A percentile compares a stretch with the other conserved stretches of the same genome.
Conservation (phyloP, 2,329 filamentous ascomycete genomes). For the Passalora sequoiae region DNA sequence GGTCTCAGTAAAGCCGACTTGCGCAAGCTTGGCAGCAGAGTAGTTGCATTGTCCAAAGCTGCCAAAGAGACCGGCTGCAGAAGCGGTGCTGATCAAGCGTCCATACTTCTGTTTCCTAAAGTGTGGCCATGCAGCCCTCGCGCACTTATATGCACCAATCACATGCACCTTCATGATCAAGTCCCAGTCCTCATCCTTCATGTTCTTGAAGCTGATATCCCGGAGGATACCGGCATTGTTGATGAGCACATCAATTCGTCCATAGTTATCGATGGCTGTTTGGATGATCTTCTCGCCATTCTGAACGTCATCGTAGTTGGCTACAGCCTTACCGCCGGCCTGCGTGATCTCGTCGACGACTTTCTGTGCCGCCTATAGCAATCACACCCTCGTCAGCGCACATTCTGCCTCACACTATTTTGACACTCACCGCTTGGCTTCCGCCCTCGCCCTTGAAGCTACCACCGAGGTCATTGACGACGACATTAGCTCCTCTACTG, state of each 20-base stretch:
- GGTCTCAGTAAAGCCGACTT: slow-evolving; percentile 97
- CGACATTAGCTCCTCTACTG: slow-evolving; percentile 84
- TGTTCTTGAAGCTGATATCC: slow-evolving; percentile 97
- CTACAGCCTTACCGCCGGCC: slow-evolving; percentile 88
- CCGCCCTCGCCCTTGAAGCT: slow-evolving; percentile 93
- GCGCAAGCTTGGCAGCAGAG: slow-evolving; percentile 90
- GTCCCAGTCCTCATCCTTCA: slow-evolving; percentile 96
- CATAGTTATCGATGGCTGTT: slow-evolving; percentile 72
- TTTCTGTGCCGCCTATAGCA: slow-evolving; percentile 67
- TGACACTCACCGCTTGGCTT: slow-evolving; percentile 51
- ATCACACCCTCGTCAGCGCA: slow-evolving; percentile 8
- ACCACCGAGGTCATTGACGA: slow-evolving; percentile 92
- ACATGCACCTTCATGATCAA: slow-evolving; percentile 89
- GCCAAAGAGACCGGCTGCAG: slow-evolving; percentile 91
- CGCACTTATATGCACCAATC: slow-evolving; percentile 89
- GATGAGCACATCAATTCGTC: slow-evolving; percentile 88
- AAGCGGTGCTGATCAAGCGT: slow-evolving; percentile 91
- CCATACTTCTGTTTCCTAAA: slow-evolving; percentile 99
- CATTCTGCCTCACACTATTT: neutral
- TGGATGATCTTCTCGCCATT: slow-evolving; percentile 92
- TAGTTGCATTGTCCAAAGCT: slow-evolving; percentile 97
- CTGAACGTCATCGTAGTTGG: slow-evolving; percentile 95
- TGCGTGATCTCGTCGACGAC: slow-evolving; percentile 79
- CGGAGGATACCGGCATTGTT: slow-evolving; percentile 97
- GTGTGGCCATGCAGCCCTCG: slow-evolving; percentile 90